phyloP scores from a whole-genome alignment of 2,329 filamentous ascomycete genomes.

The Chalaropsis thielavioides region DNA sequence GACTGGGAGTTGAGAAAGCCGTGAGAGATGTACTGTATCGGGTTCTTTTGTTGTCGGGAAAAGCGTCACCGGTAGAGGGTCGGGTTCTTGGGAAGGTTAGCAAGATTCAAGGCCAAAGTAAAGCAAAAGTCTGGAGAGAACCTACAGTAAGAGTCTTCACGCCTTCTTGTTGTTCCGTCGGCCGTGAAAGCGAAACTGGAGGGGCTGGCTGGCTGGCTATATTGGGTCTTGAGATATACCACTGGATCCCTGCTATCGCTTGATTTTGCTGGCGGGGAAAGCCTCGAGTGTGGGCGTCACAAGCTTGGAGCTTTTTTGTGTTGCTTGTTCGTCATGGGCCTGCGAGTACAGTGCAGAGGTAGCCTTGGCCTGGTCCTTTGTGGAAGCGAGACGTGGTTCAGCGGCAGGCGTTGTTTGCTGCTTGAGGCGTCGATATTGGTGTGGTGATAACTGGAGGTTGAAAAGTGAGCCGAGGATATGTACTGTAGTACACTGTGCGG shows the following conservation, averaged over 20 bases:
- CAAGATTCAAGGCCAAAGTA: not conserved
- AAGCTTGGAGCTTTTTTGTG: not conserved
- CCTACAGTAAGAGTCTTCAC: not conserved
- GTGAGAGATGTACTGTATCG: too few species aligned
- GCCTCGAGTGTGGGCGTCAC: not conserved
- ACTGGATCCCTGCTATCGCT: not conserved
- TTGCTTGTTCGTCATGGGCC: not conserved
- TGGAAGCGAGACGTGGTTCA: not conserved
- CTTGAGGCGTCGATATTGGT: not conserved
- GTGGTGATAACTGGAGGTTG: not conserved
- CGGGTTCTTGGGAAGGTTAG: not conserved
- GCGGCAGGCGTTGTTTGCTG: not conserved
- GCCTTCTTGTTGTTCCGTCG: not conserved
- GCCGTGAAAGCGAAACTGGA: not conserved
- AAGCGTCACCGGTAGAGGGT: not conserved
- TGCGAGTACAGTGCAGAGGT: not conserved
- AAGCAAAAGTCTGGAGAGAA: not conserved
- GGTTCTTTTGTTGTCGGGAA: too few species aligned
- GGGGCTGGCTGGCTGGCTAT: conserved; percentile 3
- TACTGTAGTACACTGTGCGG: not conserved
- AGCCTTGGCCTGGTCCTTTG: not conserved
- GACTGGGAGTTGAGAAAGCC: not conserved
- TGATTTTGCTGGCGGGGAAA: conserved; percentile 3
- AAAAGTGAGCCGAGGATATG: not conserved
- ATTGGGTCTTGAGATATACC: conserved; percentile 5